Conservation (phyloP, 805 yeast species). For the Candida glaebosa region DNA sequence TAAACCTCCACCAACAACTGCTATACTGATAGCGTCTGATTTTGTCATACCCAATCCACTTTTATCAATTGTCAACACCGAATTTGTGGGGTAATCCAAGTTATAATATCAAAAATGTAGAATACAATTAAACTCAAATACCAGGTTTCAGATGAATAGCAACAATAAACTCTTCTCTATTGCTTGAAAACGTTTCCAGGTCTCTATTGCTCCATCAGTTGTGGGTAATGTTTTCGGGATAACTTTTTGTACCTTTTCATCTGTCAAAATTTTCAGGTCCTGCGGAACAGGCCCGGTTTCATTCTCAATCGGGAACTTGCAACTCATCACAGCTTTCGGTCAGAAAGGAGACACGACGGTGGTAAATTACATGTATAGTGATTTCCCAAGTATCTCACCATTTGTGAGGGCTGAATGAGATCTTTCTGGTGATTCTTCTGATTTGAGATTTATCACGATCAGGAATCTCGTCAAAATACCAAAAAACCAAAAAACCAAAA, state of each 20-base stretch:
- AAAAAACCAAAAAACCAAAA: no score
- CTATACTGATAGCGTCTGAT: neutral
- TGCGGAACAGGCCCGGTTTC: neutral
- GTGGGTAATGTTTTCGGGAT: neutral
- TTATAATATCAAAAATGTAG: no score
- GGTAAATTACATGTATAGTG: no score
- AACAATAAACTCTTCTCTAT: neutral
- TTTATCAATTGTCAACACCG: neutral
- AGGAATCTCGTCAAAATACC: no score
- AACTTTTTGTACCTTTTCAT: neutral
- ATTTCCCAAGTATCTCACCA: no score
- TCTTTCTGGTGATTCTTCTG: no score
- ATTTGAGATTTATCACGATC: no score
- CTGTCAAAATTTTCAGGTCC: neutral
- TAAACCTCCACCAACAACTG: slow-evolving; percentile 38
- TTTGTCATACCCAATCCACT: neutral
- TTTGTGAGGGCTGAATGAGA: no score
- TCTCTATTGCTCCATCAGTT: neutral
- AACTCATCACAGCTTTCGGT: neutral
- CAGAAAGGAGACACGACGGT: no score
- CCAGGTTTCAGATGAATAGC: neutral
- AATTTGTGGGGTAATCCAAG: neutral
- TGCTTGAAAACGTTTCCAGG: neutral
- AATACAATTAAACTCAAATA: no score
- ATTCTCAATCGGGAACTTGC: neutral